Evolutionary conservation across 78 protist species (phyloP), one percentile per base, ranked within the genome.

Genomic region (Trichosphaerium sp.): DNA sequence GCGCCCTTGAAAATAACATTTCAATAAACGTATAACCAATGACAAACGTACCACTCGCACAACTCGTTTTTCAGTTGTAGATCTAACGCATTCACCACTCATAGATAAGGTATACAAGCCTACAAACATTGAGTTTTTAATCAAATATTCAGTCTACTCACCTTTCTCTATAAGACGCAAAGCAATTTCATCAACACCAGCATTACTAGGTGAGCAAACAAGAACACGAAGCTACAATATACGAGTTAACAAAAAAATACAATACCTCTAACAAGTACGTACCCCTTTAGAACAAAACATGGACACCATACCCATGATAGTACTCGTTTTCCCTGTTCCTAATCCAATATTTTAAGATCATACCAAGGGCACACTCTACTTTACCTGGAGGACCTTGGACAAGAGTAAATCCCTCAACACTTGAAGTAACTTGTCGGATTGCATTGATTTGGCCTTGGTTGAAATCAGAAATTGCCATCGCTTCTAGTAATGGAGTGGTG

Each of bases 131-230:
- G n/a, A n/a, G n/a, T n/a, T n/a, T n/a, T n/a, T n/a, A n/a, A n/a
- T n/a, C n/a, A n/a, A n/a, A 37, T 67, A 18, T 29, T 2, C 28
- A 52, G 57, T 43, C 4, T 48, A 26, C 59, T 55, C 12, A 38
- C 71, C 51, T 4, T 29, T 32, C 8, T 14, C 58, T 1, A 58
- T 51, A 2, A 89, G 47, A 31, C 94, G 69, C 7, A 26, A 5
- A 6, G 80, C 59, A 62, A 89, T 54, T 43, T 84, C 90, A 62
- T 89, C 94, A 1, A 84, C 71, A 1, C 91, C 94, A 6, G 94
- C 88, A 41, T 89, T 89, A 18, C 85, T 73, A 2, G 91, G 89
- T 10, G 94, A 90, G 60, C 88, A 83, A 15, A 89, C 75, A 35
- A 89, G 61, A 21, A 84, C 66, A 25, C 42, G 73, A 21, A 28